phyloP scores from a whole-genome alignment of 768 basidiomycete species.

The Pleurotus giganteus region DNA sequence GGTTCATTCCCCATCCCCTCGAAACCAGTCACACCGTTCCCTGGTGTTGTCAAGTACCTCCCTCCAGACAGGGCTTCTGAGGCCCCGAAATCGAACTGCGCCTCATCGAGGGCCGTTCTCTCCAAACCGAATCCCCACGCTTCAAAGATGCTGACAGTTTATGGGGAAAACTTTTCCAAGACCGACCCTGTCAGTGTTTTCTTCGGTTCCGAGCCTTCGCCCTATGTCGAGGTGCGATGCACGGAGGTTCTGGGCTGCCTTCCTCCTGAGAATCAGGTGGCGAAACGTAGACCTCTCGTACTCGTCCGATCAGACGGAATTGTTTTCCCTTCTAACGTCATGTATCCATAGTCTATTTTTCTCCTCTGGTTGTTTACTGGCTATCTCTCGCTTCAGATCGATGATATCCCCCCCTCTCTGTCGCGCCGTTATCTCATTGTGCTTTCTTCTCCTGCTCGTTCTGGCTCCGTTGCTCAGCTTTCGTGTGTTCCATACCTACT shows the following conservation, averaged over 20 bases:
- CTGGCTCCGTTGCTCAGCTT: conserved; percentile 3
- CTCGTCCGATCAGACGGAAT: conserved; percentile 84
- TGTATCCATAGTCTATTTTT: conserved; percentile 64
- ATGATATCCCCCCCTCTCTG: background rate
- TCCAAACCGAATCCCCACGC: conserved; percentile 78
- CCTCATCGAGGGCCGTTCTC: conserved; percentile 62
- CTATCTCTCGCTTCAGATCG: background rate
- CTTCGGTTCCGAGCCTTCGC: conserved; percentile 84
- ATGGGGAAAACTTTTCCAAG: conserved; percentile 89
- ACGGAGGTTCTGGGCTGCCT: conserved; percentile 82
- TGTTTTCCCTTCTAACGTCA: conserved; percentile 78
- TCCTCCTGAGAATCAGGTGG: conserved; percentile 65
- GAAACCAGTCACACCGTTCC: conserved; percentile 84
- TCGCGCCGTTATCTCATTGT: background rate
- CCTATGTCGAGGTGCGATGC: conserved; percentile 86
- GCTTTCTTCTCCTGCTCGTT: conserved; percentile 9
- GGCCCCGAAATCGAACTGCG: conserved; percentile 70
- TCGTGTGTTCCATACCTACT: background rate
- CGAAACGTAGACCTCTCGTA: conserved; percentile 76
- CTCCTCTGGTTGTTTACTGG: background rate
- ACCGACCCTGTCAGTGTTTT: conserved; percentile 78
- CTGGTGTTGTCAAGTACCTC: conserved; percentile 86
- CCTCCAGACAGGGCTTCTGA: conserved; percentile 87
- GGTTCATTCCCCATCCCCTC: conserved; percentile 77
- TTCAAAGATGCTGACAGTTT: conserved; percentile 79